Conservation (phyloP, 495 filamentous ascomycete species). For the Pyrenopolyporus hunteri region DNA sequence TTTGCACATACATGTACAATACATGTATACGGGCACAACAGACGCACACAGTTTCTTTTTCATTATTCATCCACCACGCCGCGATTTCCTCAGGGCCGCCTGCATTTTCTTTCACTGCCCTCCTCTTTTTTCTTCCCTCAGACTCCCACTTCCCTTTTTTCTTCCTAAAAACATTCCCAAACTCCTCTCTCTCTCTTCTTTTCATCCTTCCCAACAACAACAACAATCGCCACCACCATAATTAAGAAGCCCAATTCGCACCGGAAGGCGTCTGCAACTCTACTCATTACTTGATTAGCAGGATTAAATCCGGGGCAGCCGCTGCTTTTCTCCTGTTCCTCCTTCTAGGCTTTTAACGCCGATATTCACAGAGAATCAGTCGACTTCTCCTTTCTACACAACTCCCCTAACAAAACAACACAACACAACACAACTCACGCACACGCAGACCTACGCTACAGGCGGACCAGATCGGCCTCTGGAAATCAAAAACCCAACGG, state of each 20-base stretch:
- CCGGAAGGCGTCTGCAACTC: conserved; percentile 2
- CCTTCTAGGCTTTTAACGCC: conserved; percentile 10
- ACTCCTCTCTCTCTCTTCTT: conserved; percentile 11
- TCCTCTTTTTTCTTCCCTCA: conserved; percentile 20
- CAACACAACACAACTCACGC: not conserved
- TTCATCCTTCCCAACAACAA: conserved; percentile 9
- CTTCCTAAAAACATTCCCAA: conserved; percentile 17
- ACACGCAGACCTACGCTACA: not conserved
- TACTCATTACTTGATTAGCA: conserved; percentile 19
- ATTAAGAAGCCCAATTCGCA: not conserved
- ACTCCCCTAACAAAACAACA: not conserved
- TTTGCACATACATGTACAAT: no score
- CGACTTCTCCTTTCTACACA: not conserved
- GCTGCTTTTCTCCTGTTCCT: conserved; percentile 10
- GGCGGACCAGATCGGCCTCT: not conserved
- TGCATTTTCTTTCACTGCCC: conserved; percentile 36
- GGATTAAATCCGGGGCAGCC: conserved; percentile 16
- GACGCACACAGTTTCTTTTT: no score
- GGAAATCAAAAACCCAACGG: conserved; percentile 4
- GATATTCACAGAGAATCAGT: not conserved
- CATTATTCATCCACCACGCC: conserved; percentile 14
- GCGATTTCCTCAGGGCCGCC: conserved; percentile 17
- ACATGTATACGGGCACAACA: no score
- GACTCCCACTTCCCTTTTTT: conserved; percentile 13
- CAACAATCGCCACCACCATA: conserved; percentile 4